These are phyloP conservation scores for Batrachochytrium dendrobatidis DNA, from an alignment of 371 early-diverging fungal species.

Conservation along the genomic window DNA sequence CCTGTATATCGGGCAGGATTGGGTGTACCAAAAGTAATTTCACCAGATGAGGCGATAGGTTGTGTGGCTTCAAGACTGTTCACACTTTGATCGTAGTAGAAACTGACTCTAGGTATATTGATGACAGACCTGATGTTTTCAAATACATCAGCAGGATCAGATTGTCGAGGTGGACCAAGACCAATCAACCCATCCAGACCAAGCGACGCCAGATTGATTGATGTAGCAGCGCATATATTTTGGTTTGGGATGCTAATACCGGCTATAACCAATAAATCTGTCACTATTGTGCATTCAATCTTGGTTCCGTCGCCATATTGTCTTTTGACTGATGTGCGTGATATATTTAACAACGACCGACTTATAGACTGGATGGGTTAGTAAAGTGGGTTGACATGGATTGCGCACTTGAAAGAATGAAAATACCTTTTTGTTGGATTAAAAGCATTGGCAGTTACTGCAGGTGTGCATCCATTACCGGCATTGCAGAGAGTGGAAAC, in stretches of 20 bases:
- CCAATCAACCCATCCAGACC: background rate
- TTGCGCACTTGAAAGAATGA: too few species aligned
- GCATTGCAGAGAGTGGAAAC: background rate
- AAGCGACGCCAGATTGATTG: background rate
- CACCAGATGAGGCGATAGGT: conserved; percentile 1
- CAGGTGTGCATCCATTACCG: background rate
- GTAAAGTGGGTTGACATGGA: too few species aligned
- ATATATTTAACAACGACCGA: too few species aligned
- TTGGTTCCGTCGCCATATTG: background rate
- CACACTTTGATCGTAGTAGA: background rate
- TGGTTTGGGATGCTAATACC: background rate
- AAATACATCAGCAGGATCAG: background rate
- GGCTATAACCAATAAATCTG: background rate
- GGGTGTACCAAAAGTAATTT: background rate
- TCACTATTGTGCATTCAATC: background rate
- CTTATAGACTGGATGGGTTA: too few species aligned
- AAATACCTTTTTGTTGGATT: too few species aligned
- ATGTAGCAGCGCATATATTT: background rate
- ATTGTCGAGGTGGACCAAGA: background rate
- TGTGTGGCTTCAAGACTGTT: background rate
- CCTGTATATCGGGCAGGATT: background rate
- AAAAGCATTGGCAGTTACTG: too few species aligned
- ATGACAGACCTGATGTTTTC: background rate
- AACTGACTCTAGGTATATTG: background rate
- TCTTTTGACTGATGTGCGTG: too few species aligned